These are phyloP conservation scores for Fusarium verrucosum DNA, from an alignment of 2,329 filamentous ascomycete genomes.

Conservation along the genomic window DNA sequence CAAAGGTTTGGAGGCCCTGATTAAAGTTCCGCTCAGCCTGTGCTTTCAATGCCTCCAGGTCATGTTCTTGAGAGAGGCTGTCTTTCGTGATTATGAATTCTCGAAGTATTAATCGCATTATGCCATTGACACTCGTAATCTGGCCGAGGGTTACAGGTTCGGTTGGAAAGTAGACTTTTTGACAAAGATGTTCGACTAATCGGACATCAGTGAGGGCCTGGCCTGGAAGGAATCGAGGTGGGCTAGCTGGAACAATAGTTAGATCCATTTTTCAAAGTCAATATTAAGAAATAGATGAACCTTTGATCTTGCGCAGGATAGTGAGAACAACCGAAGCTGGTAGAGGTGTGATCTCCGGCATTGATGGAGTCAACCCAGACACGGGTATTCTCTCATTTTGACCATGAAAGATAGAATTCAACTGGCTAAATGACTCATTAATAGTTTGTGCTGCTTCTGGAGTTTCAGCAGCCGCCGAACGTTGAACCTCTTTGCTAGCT, in stretches of 20 bases:
- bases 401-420: conserved; percentile 7
- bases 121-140: conserved; percentile 24
- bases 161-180: conserved; percentile 33
- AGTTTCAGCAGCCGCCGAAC: conserved; percentile 14
- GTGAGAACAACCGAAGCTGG: conserved; percentile 16
- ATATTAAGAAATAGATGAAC: background rate
- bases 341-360: conserved; percentile 8
- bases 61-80: conserved; percentile 5
- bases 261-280: background rate
- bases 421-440: conserved; percentile 19
- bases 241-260: background rate
- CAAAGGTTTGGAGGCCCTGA: conserved; percentile 28
- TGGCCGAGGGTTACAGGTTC: conserved; percentile 28
- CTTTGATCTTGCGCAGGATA: conserved; percentile 20
- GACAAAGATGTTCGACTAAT: conserved; percentile 28
- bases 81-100: conserved; percentile 24
- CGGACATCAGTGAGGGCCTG: conserved; percentile 16
- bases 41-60: conserved; percentile 13
- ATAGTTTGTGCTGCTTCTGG: conserved; percentile 27
- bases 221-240: conserved; percentile 19
- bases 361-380: background rate
- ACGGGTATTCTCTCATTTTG: background rate
- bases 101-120: conserved; percentile 13
- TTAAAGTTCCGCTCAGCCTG: conserved; percentile 28
- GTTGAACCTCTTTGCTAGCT: conserved; percentile 26